Base-by-base conservation (phyloP, 73 alveolate species). In the Stentor roeselii region DNA sequence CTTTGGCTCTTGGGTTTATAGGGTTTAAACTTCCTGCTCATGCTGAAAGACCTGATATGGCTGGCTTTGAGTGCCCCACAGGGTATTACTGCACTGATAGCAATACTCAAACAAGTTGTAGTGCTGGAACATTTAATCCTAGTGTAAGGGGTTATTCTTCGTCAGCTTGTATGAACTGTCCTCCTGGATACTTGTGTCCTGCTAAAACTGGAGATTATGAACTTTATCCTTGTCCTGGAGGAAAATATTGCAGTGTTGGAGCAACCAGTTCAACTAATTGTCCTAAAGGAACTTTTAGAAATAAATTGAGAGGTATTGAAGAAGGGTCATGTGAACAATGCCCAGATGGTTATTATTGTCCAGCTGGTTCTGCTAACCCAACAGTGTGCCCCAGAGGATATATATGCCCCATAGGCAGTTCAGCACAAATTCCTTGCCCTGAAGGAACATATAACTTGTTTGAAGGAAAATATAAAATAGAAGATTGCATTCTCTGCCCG, bases 181-280 rank as follows among this genome's bases (percentile, higher is more conserved):
- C 95, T 0, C 39, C 59, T 21, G 98, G 98, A 14, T 84, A 82
- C 83, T 86, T 58, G 76, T 93, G 98, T 50, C 91, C 93, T 31
- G 92, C 86, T 21, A 92, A 90, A 14, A 85, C 95, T 27, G 82
- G 85, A 30, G 36, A 36, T 42, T 82, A 74, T 42, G 59, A 59
- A 14, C 31, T 32, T 36, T 58, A 2, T 36, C 59, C 83, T 0
- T 78, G 85, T 32, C 41, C 87, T 0, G 87, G 42, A 35, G 87
- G 75, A 4, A 59, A 82, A 32, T 91, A 37, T 58, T 91, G 96
- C 67, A 35, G 83, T 0, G 41, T 36, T 34, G 91, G 82, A 0
- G 35, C 90, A 3, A 30, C 91, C 3, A n/a, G 87, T 31, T 90
- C 92, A 3, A 60, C 60, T 2, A 59, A 36, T 38, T 93, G 98